Conservation (phyloP, 768 basidiomycete genomes). For the Naematelia encephala region DNA sequence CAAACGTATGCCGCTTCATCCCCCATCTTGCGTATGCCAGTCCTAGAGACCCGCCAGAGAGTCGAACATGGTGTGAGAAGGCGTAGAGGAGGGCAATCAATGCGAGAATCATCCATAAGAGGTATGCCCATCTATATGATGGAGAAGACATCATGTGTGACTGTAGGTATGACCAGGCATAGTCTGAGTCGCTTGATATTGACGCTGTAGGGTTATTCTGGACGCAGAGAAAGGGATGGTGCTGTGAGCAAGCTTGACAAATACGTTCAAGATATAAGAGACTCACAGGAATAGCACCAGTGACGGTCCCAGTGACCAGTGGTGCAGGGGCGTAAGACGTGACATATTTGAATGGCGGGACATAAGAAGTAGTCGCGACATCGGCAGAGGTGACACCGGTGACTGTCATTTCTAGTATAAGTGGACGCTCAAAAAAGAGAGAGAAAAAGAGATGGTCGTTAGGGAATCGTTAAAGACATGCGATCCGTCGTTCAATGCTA, state of each 20-base stretch:
- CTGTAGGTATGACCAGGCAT: slow-evolving; percentile 43
- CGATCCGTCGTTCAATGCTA: background rate
- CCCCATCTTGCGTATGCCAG: slow-evolving; percentile 59
- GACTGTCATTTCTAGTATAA: slow-evolving; percentile 34
- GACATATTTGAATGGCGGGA: slow-evolving; percentile 44
- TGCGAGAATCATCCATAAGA: slow-evolving; percentile 47
- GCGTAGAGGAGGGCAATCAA: slow-evolving; percentile 38
- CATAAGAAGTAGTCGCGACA: slow-evolving; percentile 30
- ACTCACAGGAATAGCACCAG: slow-evolving; percentile 23
- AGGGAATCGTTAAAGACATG: background rate
- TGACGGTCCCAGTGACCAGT: slow-evolving; percentile 34
- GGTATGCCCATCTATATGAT: slow-evolving; percentile 49
- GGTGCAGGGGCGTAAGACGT: slow-evolving; percentile 28
- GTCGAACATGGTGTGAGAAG: slow-evolving; percentile 43
- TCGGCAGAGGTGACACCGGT: slow-evolving; percentile 34
- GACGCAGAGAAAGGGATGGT: slow-evolving; percentile 10
- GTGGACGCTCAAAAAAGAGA: background rate
- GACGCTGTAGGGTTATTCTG: slow-evolving; percentile 44
- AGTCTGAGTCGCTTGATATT: slow-evolving; percentile 37
- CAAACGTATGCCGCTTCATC: slow-evolving; percentile 46
- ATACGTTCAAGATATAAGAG: background rate
- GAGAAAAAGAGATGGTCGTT: background rate
- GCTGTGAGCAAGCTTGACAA: background rate
- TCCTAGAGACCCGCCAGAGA: slow-evolving; percentile 52
- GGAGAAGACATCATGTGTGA: slow-evolving; percentile 47